phyloP scores from a whole-genome alignment of 176 grass and related monocot genomes.

The Raddia guianensis region DNA sequence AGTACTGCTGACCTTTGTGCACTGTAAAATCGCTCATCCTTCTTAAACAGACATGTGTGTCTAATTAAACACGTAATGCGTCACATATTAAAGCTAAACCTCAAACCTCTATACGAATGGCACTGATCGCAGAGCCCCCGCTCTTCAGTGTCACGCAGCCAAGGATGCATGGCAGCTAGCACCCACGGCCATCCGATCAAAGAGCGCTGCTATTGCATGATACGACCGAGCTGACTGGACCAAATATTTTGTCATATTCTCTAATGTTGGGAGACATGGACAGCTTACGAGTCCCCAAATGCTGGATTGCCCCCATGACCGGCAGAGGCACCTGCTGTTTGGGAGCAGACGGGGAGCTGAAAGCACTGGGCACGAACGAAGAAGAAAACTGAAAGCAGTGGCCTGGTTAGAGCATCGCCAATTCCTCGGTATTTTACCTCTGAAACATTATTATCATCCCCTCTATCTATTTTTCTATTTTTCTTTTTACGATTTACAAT shows the following conservation, averaged over 20 bases:
- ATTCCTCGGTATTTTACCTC: too few species aligned
- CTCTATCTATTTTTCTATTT: too few species aligned
- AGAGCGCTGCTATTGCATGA: not conserved
- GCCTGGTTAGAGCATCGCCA: not conserved
- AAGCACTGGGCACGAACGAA: not conserved
- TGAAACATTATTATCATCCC: too few species aligned
- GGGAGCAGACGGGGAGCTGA: not conserved
- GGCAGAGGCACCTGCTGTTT: slow-evolving; percentile 26
- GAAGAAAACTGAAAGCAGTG: not conserved
- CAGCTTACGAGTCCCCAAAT: not conserved
- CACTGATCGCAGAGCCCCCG: not conserved
- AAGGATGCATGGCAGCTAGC: not conserved
- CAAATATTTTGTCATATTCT: slow-evolving; percentile 2
- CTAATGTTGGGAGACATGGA: not conserved
- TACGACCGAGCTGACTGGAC: not conserved
- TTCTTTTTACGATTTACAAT: too few species aligned
- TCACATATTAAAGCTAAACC: not conserved
- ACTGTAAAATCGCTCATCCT: too few species aligned
- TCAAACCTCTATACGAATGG: not conserved
- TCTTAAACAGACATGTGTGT: not conserved
- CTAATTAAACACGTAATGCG: not conserved
- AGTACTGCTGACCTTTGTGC: too few species aligned
- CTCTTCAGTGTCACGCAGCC: not conserved
- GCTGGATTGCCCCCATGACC: not conserved
- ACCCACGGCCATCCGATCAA: not conserved